phyloP scores from a whole-genome alignment of 768 basidiomycete genomes.

The Lactifluus piperatus region DNA sequence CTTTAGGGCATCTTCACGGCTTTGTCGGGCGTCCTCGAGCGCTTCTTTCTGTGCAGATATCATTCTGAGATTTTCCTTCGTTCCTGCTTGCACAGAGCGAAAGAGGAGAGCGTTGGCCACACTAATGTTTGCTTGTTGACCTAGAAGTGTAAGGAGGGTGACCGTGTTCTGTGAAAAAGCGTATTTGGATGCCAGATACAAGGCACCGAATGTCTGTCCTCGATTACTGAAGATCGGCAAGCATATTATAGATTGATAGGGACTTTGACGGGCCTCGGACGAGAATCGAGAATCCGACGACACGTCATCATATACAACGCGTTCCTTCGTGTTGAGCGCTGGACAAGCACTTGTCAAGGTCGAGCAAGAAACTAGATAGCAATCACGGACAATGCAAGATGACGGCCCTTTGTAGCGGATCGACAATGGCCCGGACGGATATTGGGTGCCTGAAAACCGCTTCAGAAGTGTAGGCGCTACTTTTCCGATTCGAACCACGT shows the following conservation, averaged over 20 bases:
- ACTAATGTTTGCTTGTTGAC: conserved; percentile 69
- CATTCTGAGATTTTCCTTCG: conserved; percentile 68
- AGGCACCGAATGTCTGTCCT: conserved; percentile 64
- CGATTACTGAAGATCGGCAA: conserved; percentile 67
- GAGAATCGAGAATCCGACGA: conserved; percentile 58
- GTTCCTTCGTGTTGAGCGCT: conserved; percentile 63
- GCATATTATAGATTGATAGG: conserved; percentile 54
- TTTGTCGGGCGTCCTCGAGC: conserved; percentile 58
- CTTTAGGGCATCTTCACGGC: conserved; percentile 63
- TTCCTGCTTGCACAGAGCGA: conserved; percentile 65
- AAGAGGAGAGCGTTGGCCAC: conserved; percentile 69
- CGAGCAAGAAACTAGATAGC: not conserved
- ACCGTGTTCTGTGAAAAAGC: conserved; percentile 53
- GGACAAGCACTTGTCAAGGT: not conserved
- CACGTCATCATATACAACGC: conserved; percentile 51
- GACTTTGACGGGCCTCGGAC: conserved; percentile 54
- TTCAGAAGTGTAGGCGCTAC: not conserved
- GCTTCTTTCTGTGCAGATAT: conserved; percentile 64
- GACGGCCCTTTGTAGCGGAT: conserved; percentile 58
- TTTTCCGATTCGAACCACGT: conserved; percentile 24
- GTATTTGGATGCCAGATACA: conserved; percentile 59
- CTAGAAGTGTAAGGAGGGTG: conserved; percentile 53
- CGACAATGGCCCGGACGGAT: conserved; percentile 46
- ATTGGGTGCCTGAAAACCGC: conserved; percentile 41
- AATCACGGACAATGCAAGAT: conserved; percentile 50